Percentiles rank a stretch among this genome's conserved stretches.
These are phyloP conservation scores for Pulveroboletus sp. DNA, from an alignment of 768 basidiomycete genomes.

Conservation along the genomic window DNA sequence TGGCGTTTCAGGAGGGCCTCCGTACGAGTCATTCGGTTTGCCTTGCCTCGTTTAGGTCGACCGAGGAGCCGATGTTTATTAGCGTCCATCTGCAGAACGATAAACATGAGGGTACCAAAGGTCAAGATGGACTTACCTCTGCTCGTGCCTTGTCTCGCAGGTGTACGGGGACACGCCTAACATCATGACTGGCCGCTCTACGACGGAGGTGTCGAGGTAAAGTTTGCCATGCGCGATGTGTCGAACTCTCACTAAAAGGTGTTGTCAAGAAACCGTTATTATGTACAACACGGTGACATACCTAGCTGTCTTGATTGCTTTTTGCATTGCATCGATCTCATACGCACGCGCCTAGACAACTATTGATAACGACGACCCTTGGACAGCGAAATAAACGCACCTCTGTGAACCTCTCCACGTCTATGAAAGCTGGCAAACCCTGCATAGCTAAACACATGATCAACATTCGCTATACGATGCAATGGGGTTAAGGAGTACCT, in stretches of 20 bases:
- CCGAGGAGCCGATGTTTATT: conserved; percentile 38
- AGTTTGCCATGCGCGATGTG: conserved; percentile 86
- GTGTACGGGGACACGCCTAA: conserved; percentile 82
- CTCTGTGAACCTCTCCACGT: conserved; percentile 87
- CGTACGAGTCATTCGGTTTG: conserved; percentile 51
- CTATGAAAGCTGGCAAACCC: conserved; percentile 66
- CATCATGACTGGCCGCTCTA: conserved; percentile 92
- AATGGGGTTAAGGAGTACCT: conserved; percentile 9
- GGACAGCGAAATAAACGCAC: conserved; percentile 34
- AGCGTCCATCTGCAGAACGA: conserved; percentile 46
- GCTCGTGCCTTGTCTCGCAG: conserved; percentile 75
- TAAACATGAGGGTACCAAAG: conserved; percentile 26
- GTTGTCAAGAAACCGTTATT: background rate
- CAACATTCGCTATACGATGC: background rate
- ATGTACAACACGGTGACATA: conserved; percentile 14
- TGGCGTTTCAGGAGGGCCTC: conserved; percentile 68
- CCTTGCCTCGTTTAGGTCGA: conserved; percentile 61
- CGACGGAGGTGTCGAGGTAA: conserved; percentile 88
- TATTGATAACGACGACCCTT: conserved; percentile 1
- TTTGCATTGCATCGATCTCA: conserved; percentile 89
- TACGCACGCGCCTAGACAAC: conserved; percentile 68
- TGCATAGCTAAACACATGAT: conserved; percentile 41
- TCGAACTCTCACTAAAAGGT: conserved; percentile 53
- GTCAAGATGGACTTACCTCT: conserved; percentile 53
- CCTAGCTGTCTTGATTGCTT: conserved; percentile 79